A percentile compares a stretch with the other conserved stretches of the same genome.
Conservation (phyloP, 768 basidiomycete species). For the Boletus speciosus region DNA sequence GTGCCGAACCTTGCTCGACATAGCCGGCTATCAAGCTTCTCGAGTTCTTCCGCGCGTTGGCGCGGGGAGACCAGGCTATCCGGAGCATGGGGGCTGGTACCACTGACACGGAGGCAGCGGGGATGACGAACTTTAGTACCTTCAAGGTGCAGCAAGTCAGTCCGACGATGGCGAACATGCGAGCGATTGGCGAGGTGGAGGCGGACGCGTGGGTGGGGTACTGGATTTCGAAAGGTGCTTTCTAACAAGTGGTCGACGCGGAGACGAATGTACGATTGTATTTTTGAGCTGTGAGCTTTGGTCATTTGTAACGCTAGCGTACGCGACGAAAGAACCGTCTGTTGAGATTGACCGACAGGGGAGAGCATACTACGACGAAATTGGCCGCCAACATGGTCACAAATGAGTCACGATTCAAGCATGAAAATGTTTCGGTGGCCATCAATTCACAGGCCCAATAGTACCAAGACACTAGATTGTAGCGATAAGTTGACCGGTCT, state of each 20-base stretch:
- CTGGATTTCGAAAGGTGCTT: slow-evolving; percentile 21
- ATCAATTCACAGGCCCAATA: no score
- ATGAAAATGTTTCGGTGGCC: no score
- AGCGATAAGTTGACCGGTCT: no score
- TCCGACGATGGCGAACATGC: slow-evolving; percentile 25
- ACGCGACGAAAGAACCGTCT: no score
- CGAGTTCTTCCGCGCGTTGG: slow-evolving; percentile 30
- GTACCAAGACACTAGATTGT: no score
- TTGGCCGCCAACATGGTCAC: no score
- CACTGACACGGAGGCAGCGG: slow-evolving; percentile 21
- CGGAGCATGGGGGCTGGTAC: not conserved
- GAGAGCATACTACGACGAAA: not conserved
- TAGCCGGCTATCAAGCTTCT: slow-evolving; percentile 37
- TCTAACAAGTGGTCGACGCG: slow-evolving; percentile 2
- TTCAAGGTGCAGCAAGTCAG: slow-evolving; percentile 12
- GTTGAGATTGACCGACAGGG: no score
- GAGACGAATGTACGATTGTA: not conserved
- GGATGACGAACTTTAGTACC: slow-evolving; percentile 21
- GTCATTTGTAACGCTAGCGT: not conserved
- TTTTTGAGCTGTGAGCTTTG: no score
- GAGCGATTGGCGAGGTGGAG: slow-evolving; percentile 21
- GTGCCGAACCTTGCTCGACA: not conserved
- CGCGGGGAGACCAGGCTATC: slow-evolving; percentile 13
- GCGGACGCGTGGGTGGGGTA: slow-evolving; percentile 25
- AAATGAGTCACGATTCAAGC: no score